Conservation (phyloP, 352 stramenopile species). For the Albugo laibachii region DNA sequence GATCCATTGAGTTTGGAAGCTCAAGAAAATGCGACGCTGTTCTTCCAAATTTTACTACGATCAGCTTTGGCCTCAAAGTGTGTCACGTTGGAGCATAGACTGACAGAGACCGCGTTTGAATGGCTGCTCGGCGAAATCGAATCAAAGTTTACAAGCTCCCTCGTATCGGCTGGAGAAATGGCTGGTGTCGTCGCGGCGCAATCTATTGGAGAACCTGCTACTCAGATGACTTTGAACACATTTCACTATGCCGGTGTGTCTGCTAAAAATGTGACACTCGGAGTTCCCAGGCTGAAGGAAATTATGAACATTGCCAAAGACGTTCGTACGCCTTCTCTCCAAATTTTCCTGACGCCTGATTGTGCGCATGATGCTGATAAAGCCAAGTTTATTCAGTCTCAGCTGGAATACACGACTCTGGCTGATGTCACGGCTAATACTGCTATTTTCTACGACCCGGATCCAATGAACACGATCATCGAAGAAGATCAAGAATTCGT, state of each 20-base stretch:
- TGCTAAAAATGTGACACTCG: slow-evolving; percentile 99
- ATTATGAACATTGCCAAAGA: slow-evolving; percentile 99
- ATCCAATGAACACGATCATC: slow-evolving; percentile 93
- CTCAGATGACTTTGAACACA: slow-evolving; percentile 99
- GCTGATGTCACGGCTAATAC: slow-evolving; percentile 92
- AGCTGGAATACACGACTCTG: slow-evolving; percentile 95
- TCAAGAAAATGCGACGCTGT: slow-evolving; percentile 94
- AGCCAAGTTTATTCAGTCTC: slow-evolving; percentile 82
- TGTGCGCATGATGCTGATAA: slow-evolving; percentile 71
- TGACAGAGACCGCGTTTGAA: slow-evolving; percentile 92
- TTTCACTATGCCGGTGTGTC: slow-evolving; percentile 99
- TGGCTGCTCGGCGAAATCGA: slow-evolving; percentile 93
- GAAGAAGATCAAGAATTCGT: slow-evolving; percentile 95
- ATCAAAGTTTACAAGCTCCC: slow-evolving; percentile 89
- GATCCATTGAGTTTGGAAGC: slow-evolving; percentile 90
- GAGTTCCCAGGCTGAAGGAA: slow-evolving; percentile 98
- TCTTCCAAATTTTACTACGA: slow-evolving; percentile 96
- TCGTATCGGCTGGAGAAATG: slow-evolving; percentile 96
- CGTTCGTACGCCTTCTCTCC: slow-evolving; percentile 92
- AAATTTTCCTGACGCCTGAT: slow-evolving; percentile 87
- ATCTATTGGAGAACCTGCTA: slow-evolving; percentile 98
- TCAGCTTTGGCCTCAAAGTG: slow-evolving; percentile 92
- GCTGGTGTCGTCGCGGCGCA: slow-evolving; percentile 96
- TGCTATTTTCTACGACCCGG: slow-evolving; percentile 98
- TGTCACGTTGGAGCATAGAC: slow-evolving; percentile 88